Evolutionary conservation across 352 stramenopile genomes (phyloP), one percentile per base, ranked within the genome.

Genomic region (Globisporangium emineosum): DNA sequence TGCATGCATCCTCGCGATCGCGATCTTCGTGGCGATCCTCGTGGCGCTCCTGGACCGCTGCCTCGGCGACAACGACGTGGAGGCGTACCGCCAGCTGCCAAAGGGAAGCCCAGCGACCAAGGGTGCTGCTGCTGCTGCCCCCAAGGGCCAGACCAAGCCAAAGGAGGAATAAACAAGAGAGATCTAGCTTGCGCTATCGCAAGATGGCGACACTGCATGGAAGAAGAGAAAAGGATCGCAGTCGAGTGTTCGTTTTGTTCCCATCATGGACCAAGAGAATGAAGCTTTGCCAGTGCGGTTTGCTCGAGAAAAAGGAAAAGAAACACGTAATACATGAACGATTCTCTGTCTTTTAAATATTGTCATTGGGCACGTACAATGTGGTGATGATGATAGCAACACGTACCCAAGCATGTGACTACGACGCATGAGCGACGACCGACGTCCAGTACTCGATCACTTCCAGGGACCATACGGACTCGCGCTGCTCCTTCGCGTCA

Each of bases 41-140:
- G 82, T 91, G 40, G 78, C 82, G n/a, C 50, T 89, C 59, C 66
- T 90, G 56, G 82, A 91, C 68, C 88, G 87, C 62, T 91, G 81
- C 62, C 78, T 91, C 8, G 81, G 78, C 32, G 82, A 83, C 25
- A 83, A 89, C 65, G 80, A 91, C 37, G 69, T 89, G 27, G 63
- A 72, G 25, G 71, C 77, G 61, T 87, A 88, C 69, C 75, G 72
- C 56, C 78, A 87, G 58, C 60, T 75, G 32, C 66, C 79, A 56
- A 60, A 70, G 59, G 61, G 57, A 57, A 56, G 64, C 66, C 66
- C 60, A 63, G 66, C 63, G 66, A 25, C 60, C 42, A 58, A 57
- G 5, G 57, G 37, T n/a, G 54, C 42, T 9, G 40, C 40, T 47
- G 40, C 40, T 47, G 40, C 40, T 7, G 17, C 17, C 6, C 17